Evolutionary conservation across 2,329 filamentous ascomycete species (phyloP), one percentile per base, ranked within the genome.

Genomic region (Colletotrichum viniferum): DNA sequence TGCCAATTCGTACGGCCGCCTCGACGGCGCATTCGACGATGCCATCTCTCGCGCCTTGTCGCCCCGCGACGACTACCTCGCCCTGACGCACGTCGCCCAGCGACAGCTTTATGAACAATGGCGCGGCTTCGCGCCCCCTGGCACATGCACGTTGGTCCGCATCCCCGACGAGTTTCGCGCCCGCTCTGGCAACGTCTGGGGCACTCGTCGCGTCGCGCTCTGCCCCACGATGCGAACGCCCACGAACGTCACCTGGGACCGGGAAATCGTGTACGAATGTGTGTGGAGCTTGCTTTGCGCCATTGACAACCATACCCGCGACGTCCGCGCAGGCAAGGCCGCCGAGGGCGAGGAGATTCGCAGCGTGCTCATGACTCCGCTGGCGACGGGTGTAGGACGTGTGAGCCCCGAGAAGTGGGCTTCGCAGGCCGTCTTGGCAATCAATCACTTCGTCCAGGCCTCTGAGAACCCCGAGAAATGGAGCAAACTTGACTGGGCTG

Each of bases 1-100:
- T 0, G 88, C 89, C 56, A 90, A 90, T 78, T 90, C 88, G 2
- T 90, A 90, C 78, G 89, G 85, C 32, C 84, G 85, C 1, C 84
- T 91, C 1, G 89, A 91, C 76, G 89, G 90, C 32, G 87, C 85
- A 63, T 91, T 90, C 76, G 88, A 90, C 80, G 86, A 89, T 77
- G 89, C 89, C 28, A 88, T 91, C 70, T 90, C 88, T 0, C 83
- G 84, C 36, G 84, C 84, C 13, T 86, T 90, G 74, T 86, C 86
- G 2, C 88, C 87, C 0, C 75, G 76, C 5, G 78, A 85, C 28
- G 83, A 87, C 68, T 90, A 90, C 77, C 77, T 84, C 24, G 87
- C 87, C 2, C 83, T 90, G 1, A 90, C 88, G 0, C 79, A 81
- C 8, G 85, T 83, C 8, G 87, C 83, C 2, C 89, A 90, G 78